Percentiles rank a stretch among this genome's conserved stretches.
These are phyloP conservation scores for Podaxis mareebaensis DNA, from an alignment of 768 basidiomycete species.

Conservation along the genomic window DNA sequence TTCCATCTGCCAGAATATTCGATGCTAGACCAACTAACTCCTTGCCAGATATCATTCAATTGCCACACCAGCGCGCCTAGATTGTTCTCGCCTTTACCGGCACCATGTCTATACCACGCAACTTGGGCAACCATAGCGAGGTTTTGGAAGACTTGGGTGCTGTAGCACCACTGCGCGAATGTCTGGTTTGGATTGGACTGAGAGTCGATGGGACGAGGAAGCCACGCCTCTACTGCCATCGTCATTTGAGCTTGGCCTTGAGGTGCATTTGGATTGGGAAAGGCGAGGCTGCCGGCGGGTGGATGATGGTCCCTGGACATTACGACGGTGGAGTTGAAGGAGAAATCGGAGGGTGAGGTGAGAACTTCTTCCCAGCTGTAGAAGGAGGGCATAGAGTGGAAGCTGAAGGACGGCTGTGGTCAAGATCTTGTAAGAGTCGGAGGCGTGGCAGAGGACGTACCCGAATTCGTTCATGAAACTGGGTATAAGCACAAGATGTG, in stretches of 20 bases:
- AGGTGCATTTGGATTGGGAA: slow-evolving; percentile 56
- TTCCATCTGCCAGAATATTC: slow-evolving; percentile 65
- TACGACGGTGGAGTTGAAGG: slow-evolving; percentile 59
- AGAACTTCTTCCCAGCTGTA: slow-evolving; percentile 63
- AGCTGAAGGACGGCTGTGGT: slow-evolving; percentile 30
- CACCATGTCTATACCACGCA: slow-evolving; percentile 60
- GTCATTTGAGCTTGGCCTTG: slow-evolving; percentile 57
- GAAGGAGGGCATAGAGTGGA: slow-evolving; percentile 65
- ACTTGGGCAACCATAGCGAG: slow-evolving; percentile 62
- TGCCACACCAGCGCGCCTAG: slow-evolving; percentile 61
- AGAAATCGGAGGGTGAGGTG: slow-evolving; percentile 48
- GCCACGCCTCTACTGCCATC: slow-evolving; percentile 51
- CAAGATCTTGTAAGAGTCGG: not conserved
- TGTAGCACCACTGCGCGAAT: slow-evolving; percentile 65
- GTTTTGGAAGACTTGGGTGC: slow-evolving; percentile 60
- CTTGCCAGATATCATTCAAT: slow-evolving; percentile 64
- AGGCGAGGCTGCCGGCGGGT: slow-evolving; percentile 49
- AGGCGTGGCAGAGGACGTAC: slow-evolving; percentile 25
- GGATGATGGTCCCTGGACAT: slow-evolving; percentile 58
- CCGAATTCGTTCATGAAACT: slow-evolving; percentile 65
- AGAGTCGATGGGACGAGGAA: slow-evolving; percentile 49
- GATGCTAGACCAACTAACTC: slow-evolving; percentile 53
- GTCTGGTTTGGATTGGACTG: slow-evolving; percentile 53
- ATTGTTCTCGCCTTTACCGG: slow-evolving; percentile 58
- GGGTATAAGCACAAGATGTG: not conserved